Percentiles rank a stretch among this genome's conserved stretches.
These are phyloP conservation scores for Thermothelomyces thermophilus DNA, from an alignment of 2,329 filamentous ascomycete genomes.

Conservation along the genomic window DNA sequence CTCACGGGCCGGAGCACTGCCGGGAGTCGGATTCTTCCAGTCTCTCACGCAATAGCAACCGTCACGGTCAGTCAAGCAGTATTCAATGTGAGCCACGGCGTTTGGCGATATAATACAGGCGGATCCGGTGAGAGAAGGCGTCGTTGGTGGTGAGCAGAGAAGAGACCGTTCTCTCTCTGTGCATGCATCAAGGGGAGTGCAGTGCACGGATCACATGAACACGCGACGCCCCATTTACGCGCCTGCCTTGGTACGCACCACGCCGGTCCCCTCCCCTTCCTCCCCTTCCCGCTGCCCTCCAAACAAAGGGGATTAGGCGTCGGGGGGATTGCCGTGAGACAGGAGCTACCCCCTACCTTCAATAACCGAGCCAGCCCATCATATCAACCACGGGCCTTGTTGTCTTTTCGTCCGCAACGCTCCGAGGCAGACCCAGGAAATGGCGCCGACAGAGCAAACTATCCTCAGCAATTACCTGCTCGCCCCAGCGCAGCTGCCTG, in stretches of 20 bases:
- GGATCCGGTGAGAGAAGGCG: background rate
- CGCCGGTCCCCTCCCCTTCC: background rate
- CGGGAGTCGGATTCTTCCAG: background rate
- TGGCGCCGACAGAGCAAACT: constrained; percentile 67
- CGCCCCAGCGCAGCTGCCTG: constrained; percentile 65
- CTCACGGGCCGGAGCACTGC: background rate
- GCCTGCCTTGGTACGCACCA: background rate
- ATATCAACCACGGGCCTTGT: too few species aligned
- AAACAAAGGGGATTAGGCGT: too few species aligned
- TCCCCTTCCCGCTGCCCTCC: too few species aligned
- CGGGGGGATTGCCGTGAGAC: background rate
- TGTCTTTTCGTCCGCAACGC: too few species aligned
- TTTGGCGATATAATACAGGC: background rate
- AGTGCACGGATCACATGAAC: constrained; percentile 24
- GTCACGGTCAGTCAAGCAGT: background rate
- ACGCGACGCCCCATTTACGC: constrained; percentile 13
- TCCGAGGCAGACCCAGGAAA: constrained; percentile 37
- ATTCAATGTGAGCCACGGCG: background rate
- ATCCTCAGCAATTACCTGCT: constrained; percentile 76
- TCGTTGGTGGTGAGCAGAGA: background rate
- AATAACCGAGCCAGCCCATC: too few species aligned
- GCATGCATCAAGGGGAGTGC: background rate
- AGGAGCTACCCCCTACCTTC: too few species aligned
- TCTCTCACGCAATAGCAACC: background rate
- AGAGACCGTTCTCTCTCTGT: background rate